Evolutionary conservation across 2,329 filamentous ascomycete species (phyloP).

Genomic region (Sphaerulina vaccinii): DNA sequence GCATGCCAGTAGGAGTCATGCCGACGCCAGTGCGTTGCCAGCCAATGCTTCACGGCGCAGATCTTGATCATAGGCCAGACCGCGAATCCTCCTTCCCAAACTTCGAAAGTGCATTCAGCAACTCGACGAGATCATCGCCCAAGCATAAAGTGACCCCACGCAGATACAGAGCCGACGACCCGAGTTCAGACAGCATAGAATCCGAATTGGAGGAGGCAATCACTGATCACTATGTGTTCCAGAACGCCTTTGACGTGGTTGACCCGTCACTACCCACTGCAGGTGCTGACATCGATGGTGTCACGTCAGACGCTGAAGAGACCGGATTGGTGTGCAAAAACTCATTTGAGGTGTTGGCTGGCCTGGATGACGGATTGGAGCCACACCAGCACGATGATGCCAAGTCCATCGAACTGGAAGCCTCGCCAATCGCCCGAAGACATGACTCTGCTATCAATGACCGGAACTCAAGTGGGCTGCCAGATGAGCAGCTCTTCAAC

Average conservation of each 20-base stretch:
- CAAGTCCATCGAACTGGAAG: too few species aligned
- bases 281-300: too few species aligned
- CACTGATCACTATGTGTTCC: constrained; percentile 22
- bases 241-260: constrained; percentile 15
- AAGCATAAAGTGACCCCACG: background rate
- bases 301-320: too few species aligned
- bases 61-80: background rate
- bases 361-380: too few species aligned
- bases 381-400: too few species aligned
- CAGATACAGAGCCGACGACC: background rate
- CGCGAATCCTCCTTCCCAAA: background rate
- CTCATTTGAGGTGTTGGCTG: too few species aligned
- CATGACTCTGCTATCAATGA: background rate
- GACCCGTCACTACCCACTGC: too few species aligned
- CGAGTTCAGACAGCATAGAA: constrained; percentile 21
- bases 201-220: constrained; percentile 20
- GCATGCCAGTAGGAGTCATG: background rate
- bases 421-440: too few species aligned
- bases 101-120: constrained; percentile 4
- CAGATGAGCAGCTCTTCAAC: background rate
- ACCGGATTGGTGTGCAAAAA: too few species aligned
- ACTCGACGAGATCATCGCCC: constrained; percentile 1
- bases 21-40: background rate
- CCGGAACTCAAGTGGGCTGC: background rate
- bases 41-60: background rate